Evolutionary conservation across 768 basidiomycete genomes (phyloP).

Genomic region (Auricularia heimuer): DNA sequence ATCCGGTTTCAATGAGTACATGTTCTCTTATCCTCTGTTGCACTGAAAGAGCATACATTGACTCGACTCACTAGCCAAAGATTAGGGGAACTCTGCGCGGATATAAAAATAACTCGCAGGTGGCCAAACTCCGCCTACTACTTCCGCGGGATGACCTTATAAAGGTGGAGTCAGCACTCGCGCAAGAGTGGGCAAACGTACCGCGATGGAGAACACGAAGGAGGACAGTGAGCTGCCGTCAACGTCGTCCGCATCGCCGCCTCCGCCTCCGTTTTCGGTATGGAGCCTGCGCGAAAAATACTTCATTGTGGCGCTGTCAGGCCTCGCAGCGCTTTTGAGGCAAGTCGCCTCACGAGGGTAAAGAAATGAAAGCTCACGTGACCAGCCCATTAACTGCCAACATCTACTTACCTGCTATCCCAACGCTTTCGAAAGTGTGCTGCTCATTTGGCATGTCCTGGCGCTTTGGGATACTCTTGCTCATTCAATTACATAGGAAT

Average conservation of each 20-base stretch:
- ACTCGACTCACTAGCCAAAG: too few relatives aligned
- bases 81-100: too few relatives aligned
- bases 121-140: too few relatives aligned
- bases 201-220: too few relatives aligned
- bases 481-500: conserved; percentile 24
- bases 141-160: too few relatives aligned
- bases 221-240: not conserved
- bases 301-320: not conserved
- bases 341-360: not conserved
- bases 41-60: too few relatives aligned
- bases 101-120: too few relatives aligned
- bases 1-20: too few relatives aligned
- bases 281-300: not conserved
- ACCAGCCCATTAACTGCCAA: not conserved
- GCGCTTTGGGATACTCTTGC: not conserved
- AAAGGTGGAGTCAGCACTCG: too few relatives aligned
- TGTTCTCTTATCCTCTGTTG: too few relatives aligned
- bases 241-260: not conserved
- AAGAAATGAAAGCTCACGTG: not conserved
- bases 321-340: not conserved
- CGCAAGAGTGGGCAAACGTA: too few relatives aligned
- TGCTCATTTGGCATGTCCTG: not conserved
- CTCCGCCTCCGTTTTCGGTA: not conserved
- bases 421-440: conserved; percentile 35
- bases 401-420: conserved; percentile 44